These are phyloP conservation scores for Phlegmacium glaucopus DNA, from an alignment of 768 basidiomycete species.

Conservation along the genomic window DNA sequence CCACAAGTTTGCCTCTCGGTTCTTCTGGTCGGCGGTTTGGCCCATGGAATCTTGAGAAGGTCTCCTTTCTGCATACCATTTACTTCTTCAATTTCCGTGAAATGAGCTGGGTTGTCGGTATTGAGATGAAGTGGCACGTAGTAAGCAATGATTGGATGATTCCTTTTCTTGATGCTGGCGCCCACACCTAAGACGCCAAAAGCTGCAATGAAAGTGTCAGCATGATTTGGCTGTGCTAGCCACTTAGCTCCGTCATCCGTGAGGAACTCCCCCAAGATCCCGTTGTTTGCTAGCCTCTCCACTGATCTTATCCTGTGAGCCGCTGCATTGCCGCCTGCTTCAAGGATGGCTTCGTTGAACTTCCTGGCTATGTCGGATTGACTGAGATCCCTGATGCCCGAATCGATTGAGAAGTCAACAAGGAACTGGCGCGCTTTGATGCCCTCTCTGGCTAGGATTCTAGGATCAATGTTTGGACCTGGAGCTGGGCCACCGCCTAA, in stretches of 20 bases:
- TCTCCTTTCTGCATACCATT: constrained; percentile 2
- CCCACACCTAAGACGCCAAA: neutral
- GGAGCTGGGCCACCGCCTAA: too few relatives aligned
- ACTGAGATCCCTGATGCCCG: too few relatives aligned
- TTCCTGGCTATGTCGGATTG: too few relatives aligned
- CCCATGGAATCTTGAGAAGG: constrained; percentile 8
- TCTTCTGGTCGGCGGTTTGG: constrained; percentile 6
- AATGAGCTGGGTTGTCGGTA: neutral
- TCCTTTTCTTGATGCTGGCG: neutral
- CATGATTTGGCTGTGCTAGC: neutral
- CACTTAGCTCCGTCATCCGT: constrained; percentile 1
- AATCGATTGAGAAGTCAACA: too few relatives aligned
- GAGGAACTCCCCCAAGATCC: constrained; percentile 2
- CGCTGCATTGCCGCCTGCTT: constrained; percentile 15
- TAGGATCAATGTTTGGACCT: too few relatives aligned
- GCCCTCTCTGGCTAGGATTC: too few relatives aligned
- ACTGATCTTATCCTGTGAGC: neutral
- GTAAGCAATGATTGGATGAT: constrained; percentile 4
- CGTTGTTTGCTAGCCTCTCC: neutral
- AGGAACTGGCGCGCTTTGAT: too few relatives aligned
- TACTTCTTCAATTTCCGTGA: constrained; percentile 4
- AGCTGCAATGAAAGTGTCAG: neutral
- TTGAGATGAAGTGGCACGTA: constrained; percentile 6
- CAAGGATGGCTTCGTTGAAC: constrained; percentile 30
- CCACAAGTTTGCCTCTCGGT: constrained; percentile 1